phyloP scores from a whole-genome alignment of 495 filamentous ascomycete genomes.

The Podospora fimiseda region DNA sequence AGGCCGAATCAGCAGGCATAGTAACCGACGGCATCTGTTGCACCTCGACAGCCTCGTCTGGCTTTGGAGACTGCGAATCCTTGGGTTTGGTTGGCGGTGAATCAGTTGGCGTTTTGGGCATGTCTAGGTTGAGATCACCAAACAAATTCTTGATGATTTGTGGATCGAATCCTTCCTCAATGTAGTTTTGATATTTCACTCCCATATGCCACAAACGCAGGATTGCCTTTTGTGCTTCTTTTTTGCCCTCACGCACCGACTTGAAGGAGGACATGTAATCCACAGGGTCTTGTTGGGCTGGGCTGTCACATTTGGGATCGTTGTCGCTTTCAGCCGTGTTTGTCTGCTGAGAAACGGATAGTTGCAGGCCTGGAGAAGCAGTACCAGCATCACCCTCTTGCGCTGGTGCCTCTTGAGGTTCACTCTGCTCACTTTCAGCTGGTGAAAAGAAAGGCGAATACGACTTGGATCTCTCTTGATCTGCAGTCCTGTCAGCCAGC shows the following conservation, averaged over 20 bases:
- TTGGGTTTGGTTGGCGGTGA: neutral
- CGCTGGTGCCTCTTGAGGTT: slow-evolving; percentile 8
- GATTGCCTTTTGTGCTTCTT: slow-evolving; percentile 64
- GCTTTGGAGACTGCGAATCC: neutral
- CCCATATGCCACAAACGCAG: slow-evolving; percentile 56
- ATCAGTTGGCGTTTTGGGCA: slow-evolving; percentile 24
- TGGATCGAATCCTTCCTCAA: slow-evolving; percentile 66
- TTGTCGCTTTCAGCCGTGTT: neutral
- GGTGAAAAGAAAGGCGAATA: slow-evolving; percentile 50
- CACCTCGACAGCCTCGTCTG: neutral
- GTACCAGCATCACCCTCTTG: neutral
- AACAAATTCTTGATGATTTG: slow-evolving; percentile 58
- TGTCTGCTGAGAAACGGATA: neutral
- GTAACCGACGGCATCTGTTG: slow-evolving; percentile 4
- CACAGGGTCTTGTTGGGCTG: slow-evolving; percentile 1
- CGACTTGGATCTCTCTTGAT: slow-evolving; percentile 41
- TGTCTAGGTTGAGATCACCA: slow-evolving; percentile 54
- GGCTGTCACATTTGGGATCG: neutral
- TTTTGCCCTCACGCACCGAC: slow-evolving; percentile 48
- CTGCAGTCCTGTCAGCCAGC: slow-evolving; percentile 17
- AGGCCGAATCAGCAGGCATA: slow-evolving; percentile 7
- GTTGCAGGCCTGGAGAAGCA: slow-evolving; percentile 4
- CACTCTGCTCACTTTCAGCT: slow-evolving; percentile 30
- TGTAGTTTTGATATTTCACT: slow-evolving; percentile 60
- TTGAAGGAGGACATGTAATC: slow-evolving; percentile 8